Evolutionary conservation across 1,284 basidiomycete species (phyloP).

Genomic region (Megacollybia platyphylla): DNA sequence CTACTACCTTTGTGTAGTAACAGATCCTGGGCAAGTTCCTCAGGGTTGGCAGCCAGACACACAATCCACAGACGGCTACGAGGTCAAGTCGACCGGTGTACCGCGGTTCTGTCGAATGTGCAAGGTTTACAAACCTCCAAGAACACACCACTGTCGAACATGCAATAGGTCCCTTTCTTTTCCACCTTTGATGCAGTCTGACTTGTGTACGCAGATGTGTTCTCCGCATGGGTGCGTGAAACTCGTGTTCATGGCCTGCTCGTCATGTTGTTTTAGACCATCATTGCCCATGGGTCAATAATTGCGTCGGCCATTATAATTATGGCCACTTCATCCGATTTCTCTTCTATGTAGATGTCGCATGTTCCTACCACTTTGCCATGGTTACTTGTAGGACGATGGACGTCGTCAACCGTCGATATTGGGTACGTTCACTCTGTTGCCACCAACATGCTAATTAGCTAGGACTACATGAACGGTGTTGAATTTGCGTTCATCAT

Average conservation of each 20-base stretch:
- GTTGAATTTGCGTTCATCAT: conserved; percentile 75
- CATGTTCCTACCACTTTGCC: conserved; percentile 69
- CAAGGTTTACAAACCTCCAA: conserved; percentile 57
- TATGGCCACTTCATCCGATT: conserved; percentile 89
- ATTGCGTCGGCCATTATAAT: conserved; percentile 85
- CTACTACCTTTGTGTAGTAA: conserved; percentile 71
- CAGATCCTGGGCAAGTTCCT: conserved; percentile 80
- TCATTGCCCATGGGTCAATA: conserved; percentile 87
- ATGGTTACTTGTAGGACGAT: conserved; percentile 67
- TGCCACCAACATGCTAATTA: neutral
- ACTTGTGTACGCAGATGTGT: conserved; percentile 43
- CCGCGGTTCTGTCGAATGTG: conserved; percentile 81
- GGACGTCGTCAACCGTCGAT: conserved; percentile 27
- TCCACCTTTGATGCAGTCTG: neutral
- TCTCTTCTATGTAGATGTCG: conserved; percentile 83
- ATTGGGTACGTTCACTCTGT: conserved; percentile 33
- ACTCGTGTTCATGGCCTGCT: conserved; percentile 1
- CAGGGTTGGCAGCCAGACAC: conserved; percentile 58
- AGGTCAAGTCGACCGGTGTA: conserved; percentile 71
- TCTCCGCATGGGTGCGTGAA: conserved; percentile 60
- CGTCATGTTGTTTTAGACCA: conserved; percentile 43
- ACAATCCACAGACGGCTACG: conserved; percentile 66
- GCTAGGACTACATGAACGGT: conserved; percentile 57
- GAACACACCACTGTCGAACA: conserved; percentile 81
- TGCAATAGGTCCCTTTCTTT: conserved; percentile 56